Base-by-base conservation (phyloP, 768 basidiomycete species). In the Tulasnella sp. region DNA sequence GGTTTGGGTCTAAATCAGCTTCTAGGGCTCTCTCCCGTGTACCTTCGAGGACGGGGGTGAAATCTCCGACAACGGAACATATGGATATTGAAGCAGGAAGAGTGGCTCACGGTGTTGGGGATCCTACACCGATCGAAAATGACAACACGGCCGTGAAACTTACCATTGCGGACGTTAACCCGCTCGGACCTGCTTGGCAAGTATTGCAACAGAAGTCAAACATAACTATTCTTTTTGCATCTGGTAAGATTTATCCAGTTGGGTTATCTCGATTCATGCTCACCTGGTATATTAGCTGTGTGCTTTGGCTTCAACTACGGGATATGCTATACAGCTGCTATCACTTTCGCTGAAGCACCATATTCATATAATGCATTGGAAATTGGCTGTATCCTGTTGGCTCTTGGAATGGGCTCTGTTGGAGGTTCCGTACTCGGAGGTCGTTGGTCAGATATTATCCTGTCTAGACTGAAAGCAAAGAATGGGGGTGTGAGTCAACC, bases 311-410 rank as follows among this genome's bases (percentile, higher is more conserved):
- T 78, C 45, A 74, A 70, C 33, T 90, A 82, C 63, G 70, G 75
- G 37, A 70, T 91, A 32, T 67, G 76, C 2, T 92, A 88, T 61
- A 85, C 85, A 0, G 77, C 77, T 13, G 72, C 84, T 6, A 72
- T 83, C 53, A 87, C 83, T 1, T 70, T 92, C 9, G 65, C 65
- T 4, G 72, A 68, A 5, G 62, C 65, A 25, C 64, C 70, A 2
- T 92, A 92, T 58, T 61, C 70, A 25, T 89, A 81, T 62, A 68
- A 75, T 40, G 68, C 89, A 0, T 67, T 91, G 4, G 69, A 77
- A 37, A 77, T 83, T 42, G 90, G 90, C 3, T 63, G 90, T 24
- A 77, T 88, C 8, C 73, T 90, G 4, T 72, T 95, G 7, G 65
- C 81, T 0, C 83, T 78, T 57, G 89, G 89, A 41, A 56, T 74